Conservation (phyloP, 257 asterid genomes). For the Ocimum tenuiflorum region DNA sequence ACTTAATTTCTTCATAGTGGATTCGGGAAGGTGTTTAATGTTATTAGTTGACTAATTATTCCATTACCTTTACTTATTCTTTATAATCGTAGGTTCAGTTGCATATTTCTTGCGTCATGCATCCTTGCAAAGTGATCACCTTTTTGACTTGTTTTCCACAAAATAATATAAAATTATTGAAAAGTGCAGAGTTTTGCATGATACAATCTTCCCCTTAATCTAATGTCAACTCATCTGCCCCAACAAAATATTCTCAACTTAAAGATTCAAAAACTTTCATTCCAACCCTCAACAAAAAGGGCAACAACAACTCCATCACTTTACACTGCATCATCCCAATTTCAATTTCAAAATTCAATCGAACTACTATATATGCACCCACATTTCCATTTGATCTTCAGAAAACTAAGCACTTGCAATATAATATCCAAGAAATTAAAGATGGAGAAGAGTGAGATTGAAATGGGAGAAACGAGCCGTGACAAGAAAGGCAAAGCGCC, state of each 20-base stretch:
- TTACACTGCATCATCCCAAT: slow-evolving; percentile 15
- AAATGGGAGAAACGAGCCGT: slow-evolving; percentile 53
- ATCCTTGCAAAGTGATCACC: no score
- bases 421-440: background rate
- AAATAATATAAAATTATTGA: no score
- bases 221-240: slow-evolving; percentile 33
- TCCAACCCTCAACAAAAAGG: slow-evolving; percentile 16
- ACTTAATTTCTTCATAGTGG: slow-evolving; percentile 30
- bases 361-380: background rate
- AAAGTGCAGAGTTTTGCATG: no score
- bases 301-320: slow-evolving; percentile 45
- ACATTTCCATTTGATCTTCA: no score
- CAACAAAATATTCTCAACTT: slow-evolving; percentile 21
- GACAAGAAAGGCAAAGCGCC: slow-evolving; percentile 78
- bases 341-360: background rate
- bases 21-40: slow-evolving; percentile 40
- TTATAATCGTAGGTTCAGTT: background rate
- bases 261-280: slow-evolving; percentile 17
- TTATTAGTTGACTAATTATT: slow-evolving; percentile 37
- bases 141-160: no score
- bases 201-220: no score
- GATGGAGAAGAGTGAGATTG: slow-evolving; percentile 51
- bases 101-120: no score
- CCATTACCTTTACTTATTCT: background rate
- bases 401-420: no score